phyloP scores from a whole-genome alignment of 2,329 filamentous ascomycete genomes.

The Beauveria rudraprayagi region DNA sequence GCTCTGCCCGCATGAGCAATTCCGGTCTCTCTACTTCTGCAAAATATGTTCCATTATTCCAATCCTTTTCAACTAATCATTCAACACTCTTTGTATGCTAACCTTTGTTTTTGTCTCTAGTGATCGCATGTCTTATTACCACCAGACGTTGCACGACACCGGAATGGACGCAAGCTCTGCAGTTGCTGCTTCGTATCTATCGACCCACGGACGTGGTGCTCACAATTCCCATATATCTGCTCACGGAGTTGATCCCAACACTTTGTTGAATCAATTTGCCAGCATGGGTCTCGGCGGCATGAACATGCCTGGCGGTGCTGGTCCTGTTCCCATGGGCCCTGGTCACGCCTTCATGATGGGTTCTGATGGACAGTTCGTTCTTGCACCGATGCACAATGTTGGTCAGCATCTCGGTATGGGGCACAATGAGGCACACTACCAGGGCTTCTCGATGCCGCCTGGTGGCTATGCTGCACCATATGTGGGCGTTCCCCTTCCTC shows the following conservation, averaged over 20 bases:
- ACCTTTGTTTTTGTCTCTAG: constrained; percentile 3
- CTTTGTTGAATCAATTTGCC: constrained; percentile 28
- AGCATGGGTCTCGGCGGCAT: constrained; percentile 30
- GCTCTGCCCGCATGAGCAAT: background rate
- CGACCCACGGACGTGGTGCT: constrained; percentile 22
- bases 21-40: background rate
- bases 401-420: constrained; percentile 28
- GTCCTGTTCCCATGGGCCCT: constrained; percentile 25
- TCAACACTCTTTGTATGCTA: background rate
- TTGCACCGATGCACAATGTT: constrained; percentile 26
- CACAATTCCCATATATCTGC: constrained; percentile 22
- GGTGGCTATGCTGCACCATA: constrained; percentile 30
- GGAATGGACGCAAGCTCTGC: constrained; percentile 29
- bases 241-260: constrained; percentile 23
- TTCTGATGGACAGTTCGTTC: constrained; percentile 31
- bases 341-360: constrained; percentile 29
- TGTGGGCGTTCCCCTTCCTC: constrained; percentile 27
- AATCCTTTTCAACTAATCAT: background rate
- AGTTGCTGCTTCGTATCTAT: constrained; percentile 24
- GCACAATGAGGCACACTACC: constrained; percentile 27
- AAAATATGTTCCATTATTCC: background rate
- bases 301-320: constrained; percentile 23
- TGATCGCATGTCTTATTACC: constrained; percentile 27
- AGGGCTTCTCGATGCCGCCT: constrained; percentile 23
- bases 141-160: constrained; percentile 20